Base-by-base conservation (phyloP, 1,139 yeast genomes). In the Suhomyces kunorum region DNA sequence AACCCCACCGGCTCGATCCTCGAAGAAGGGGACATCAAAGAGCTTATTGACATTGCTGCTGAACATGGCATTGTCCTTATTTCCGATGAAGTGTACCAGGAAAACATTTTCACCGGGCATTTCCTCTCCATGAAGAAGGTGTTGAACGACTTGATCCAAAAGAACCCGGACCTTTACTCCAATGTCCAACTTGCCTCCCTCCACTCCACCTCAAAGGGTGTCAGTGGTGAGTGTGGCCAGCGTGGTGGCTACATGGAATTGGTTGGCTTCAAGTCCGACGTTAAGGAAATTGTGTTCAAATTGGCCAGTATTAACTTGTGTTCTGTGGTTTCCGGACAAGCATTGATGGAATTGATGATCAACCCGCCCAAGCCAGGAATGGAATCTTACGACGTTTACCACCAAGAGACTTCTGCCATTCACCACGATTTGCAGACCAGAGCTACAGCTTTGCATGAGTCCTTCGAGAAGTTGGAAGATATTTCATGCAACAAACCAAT, bases 41-140 rank as follows among this genome's bases (percentile, higher is more conserved):
- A 81, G 32, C 76, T 94, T 45, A 71, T 92, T 42, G 74, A 76
- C 34, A 75, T 90, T 44, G 95, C 96, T 31, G 94, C 96, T 19
- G 82, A 83, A 57, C 68, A 87, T 55, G 90, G 95, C 32, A 63
- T 92, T 17, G 92, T 88, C 4, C 74, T 94, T 36, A 85, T 92
- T 53, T 97, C 98, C n/a, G 98, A 94, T 68, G 98, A 92, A 66
- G 98, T 92, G 24, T 92, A 92, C 68, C 98, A 92, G 65, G 94
- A 87, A 55, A 92, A 92, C 58, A 76, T 92, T 13, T 89, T 85
- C 65, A 71, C 74, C 33, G 86, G 87, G 15, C 64, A 78, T 51
- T 81, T 81, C 50, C 67, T 79, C 31, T 84, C 92, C 1, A 75
- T 83, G 64, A 83, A 82, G 58, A 80, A 80, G 51, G 83, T 85